phyloP scores from a whole-genome alignment of 2,329 filamentous ascomycete species.

The Colletotrichum musae region DNA sequence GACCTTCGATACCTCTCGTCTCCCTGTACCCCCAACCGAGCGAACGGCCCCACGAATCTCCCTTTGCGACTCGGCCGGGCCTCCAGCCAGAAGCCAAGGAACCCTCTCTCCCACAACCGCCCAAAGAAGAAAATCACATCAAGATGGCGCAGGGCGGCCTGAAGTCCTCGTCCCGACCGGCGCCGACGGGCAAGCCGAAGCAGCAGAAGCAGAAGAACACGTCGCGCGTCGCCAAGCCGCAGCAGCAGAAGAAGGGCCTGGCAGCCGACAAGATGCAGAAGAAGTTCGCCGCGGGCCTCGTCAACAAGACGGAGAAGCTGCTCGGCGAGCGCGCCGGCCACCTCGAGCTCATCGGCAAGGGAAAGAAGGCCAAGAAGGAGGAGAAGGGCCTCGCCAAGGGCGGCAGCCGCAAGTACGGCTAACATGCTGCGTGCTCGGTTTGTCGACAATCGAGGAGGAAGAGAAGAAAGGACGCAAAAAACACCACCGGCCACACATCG shows the following conservation, averaged over 20 bases:
- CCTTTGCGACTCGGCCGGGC: not conserved
- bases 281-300: constrained; percentile 69
- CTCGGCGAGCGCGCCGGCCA: constrained; percentile 73
- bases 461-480: not conserved
- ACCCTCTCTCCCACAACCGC: not conserved
- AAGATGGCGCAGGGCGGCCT: constrained; percentile 69
- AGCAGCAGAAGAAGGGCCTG: constrained; percentile 58
- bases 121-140: not conserved
- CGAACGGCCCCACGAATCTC: not conserved
- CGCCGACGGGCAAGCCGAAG: constrained; percentile 55
- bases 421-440: constrained; percentile 34
- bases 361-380: constrained; percentile 62
- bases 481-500: too few relatives aligned
- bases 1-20: not conserved
- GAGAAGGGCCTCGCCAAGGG: constrained; percentile 56
- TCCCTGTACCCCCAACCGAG: not conserved
- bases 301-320: constrained; percentile 69
- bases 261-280: constrained; percentile 67
- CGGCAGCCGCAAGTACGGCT: constrained; percentile 70
- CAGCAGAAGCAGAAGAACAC: constrained; percentile 53
- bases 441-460: not conserved
- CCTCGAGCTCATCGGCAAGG: constrained; percentile 71
- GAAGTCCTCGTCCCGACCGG: constrained; percentile 62
- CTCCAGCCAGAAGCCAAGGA: not conserved
- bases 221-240: constrained; percentile 65